Percentiles rank a stretch among this genome's conserved stretches.
Conservation (phyloP, 495 filamentous ascomycete genomes). For the Penicillium crystallinum region DNA sequence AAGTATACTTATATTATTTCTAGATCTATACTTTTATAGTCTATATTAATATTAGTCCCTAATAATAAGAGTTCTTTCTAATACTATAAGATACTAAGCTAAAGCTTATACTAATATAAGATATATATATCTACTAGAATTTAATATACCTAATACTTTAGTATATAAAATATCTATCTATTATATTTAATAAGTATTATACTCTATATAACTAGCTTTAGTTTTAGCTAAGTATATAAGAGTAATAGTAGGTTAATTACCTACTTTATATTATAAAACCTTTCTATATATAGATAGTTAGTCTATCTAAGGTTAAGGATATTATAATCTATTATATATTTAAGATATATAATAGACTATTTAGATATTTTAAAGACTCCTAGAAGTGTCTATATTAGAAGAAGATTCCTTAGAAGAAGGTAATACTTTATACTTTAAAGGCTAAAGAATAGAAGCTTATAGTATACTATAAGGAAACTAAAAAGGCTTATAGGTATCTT, state of each 20-base stretch:
- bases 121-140: neutral
- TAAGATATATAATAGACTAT: slow-evolving; percentile 10
- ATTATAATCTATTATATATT: slow-evolving; percentile 2
- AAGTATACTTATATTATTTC: too few relatives aligned
- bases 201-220: neutral
- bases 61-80: neutral
- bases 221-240: neutral
- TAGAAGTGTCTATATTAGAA: neutral
- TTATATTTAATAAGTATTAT: neutral
- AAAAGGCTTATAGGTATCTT: slow-evolving; percentile 2
- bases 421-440: slow-evolving; percentile 2
- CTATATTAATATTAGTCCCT: neutral
- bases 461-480: slow-evolving; percentile 4
- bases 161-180: neutral
- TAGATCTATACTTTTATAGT: neutral
- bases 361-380: neutral
- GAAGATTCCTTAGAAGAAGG: neutral
- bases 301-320: slow-evolving; percentile 9
- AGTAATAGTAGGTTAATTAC: neutral
- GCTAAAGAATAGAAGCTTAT: neutral
- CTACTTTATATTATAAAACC: neutral
- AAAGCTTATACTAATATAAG: neutral
- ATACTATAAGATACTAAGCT: neutral
- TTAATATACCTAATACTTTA: neutral
- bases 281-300: slow-evolving; percentile 8